A percentile compares a stretch with the other conserved stretches of the same genome.
phyloP scores from a whole-genome alignment of 306 rosid species.

The Chamaecrista fasciculata region DNA sequence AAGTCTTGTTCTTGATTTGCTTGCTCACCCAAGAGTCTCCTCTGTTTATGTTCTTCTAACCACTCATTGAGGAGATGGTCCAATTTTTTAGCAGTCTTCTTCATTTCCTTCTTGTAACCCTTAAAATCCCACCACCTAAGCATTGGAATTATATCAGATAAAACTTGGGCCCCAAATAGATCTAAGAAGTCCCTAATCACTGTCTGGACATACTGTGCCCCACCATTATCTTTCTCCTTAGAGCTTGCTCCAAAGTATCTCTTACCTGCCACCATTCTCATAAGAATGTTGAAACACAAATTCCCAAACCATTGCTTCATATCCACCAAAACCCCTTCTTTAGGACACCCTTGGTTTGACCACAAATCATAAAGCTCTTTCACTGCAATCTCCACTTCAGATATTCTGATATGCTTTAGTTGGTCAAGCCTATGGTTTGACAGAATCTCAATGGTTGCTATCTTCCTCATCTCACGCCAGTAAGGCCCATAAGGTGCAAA shows the following conservation, averaged over 20 bases:
- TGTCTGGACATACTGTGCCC: slow-evolving; percentile 27
- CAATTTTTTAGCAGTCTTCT: slow-evolving; percentile 36
- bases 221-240: slow-evolving; percentile 33
- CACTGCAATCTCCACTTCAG: slow-evolving; percentile 32
- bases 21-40: slow-evolving; percentile 10
- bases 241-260: slow-evolving; percentile 24
- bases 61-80: slow-evolving; percentile 31
- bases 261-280: slow-evolving; percentile 52
- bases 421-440: slow-evolving; percentile 37
- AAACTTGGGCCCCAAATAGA: slow-evolving; percentile 40
- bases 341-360: slow-evolving; percentile 26
- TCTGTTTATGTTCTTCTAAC: slow-evolving; percentile 47
- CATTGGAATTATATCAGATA: slow-evolving; percentile 49
- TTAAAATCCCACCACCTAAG: slow-evolving; percentile 41
- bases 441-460: slow-evolving; percentile 33
- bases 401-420: slow-evolving; percentile 29
- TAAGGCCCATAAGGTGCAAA: slow-evolving; percentile 36
- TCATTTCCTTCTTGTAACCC: slow-evolving; percentile 42
- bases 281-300: slow-evolving; percentile 33
- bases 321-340: slow-evolving; percentile 41
- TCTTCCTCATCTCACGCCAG: slow-evolving; percentile 42
- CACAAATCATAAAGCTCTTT: slow-evolving; percentile 28
- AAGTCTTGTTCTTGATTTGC: slow-evolving; percentile 45
- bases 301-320: slow-evolving; percentile 57
- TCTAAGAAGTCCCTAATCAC: slow-evolving; percentile 35